These are phyloP conservation scores for Eimeria sp. DNA, from an alignment of 169 alveolate species.

Conservation along the genomic window DNA sequence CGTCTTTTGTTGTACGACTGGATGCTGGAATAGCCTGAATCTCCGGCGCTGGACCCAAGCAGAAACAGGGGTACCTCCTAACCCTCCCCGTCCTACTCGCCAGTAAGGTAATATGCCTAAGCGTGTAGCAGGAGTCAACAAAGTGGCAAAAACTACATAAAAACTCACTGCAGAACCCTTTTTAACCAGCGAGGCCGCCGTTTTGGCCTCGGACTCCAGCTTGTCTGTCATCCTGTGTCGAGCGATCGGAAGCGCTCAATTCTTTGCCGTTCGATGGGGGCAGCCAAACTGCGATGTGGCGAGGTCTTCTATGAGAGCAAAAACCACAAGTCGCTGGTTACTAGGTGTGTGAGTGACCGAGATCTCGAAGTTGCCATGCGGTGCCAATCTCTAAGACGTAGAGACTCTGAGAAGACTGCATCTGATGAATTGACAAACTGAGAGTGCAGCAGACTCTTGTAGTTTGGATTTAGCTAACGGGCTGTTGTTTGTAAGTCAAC, in stretches of 20 bases:
- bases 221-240: constrained; percentile 52
- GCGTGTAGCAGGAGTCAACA: background rate
- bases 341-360: background rate
- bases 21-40: background rate
- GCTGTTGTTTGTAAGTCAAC: background rate
- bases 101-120: background rate
- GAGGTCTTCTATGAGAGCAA: background rate
- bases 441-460: background rate
- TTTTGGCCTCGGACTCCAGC: constrained; percentile 69
- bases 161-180: constrained; percentile 68
- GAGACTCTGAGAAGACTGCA: background rate
- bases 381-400: background rate
- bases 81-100: background rate
- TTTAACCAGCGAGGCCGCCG: constrained; percentile 62
- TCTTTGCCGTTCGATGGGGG: background rate
- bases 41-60: background rate
- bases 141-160: background rate
- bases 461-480: background rate
- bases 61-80: background rate
- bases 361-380: background rate
- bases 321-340: background rate
- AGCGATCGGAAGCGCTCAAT: background rate
- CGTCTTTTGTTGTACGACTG: background rate
- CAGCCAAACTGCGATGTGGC: background rate
- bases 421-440: background rate